A percentile compares a stretch with the other conserved stretches of the same genome.
Evolutionary conservation across 306 rosid species (phyloP).

Genomic region (Gillenia trifoliata): DNA sequence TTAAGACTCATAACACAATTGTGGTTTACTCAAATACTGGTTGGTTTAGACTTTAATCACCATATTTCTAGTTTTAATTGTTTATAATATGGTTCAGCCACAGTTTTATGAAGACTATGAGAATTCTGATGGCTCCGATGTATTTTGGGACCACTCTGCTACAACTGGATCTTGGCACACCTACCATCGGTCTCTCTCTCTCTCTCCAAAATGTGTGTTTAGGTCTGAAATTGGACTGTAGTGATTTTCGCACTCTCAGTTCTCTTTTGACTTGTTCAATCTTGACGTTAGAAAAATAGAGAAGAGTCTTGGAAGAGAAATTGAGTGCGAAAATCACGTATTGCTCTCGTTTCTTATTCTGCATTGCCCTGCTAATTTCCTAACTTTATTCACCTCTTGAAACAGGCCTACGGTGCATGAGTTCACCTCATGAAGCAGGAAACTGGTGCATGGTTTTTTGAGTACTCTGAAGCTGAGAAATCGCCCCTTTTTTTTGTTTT

Average conservation of each 20-base stretch:
- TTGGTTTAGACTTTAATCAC: not conserved
- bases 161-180: constrained; percentile 4
- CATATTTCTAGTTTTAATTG: not conserved
- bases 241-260: no score
- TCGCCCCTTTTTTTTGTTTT: not conserved
- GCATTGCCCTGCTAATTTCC: not conserved
- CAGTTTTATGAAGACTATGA: constrained; percentile 18
- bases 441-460: not conserved
- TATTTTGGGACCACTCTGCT: not conserved
- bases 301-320: not conserved
- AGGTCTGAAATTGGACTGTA: not conserved
- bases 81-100: not conserved
- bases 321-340: not conserved
- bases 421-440: constrained; percentile 9
- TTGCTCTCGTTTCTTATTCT: not conserved
- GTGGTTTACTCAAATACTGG: not conserved
- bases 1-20: constrained; percentile 2
- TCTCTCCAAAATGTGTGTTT: not conserved
- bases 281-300: no score
- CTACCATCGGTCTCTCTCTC: not conserved
- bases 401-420: constrained; percentile 5
- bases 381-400: not conserved
- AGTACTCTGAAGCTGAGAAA: constrained; percentile 10
- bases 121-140: constrained; percentile 2
- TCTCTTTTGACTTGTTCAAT: no score